Evolutionary conservation across 2,329 filamentous ascomycete genomes (phyloP), one percentile per base, ranked within the genome.

Genomic region (Beauveria australis): DNA sequence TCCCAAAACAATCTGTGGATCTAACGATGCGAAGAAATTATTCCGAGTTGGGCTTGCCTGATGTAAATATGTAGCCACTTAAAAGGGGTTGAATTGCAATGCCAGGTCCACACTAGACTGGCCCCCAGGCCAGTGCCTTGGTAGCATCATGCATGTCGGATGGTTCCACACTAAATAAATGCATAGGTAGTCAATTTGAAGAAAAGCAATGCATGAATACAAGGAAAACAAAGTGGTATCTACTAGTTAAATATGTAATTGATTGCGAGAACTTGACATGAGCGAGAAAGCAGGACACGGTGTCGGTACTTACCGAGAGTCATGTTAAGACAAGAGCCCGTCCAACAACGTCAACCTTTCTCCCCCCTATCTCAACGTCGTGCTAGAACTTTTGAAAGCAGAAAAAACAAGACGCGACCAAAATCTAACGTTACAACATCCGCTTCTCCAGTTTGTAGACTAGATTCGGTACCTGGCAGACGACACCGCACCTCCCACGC

Each of bases 21-120:
- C 44, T 47, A 8, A 12, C 40, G 19, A 53, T 53, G 1, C 8
- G 1, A 40, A 53, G n/a, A 9, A 19, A 24, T 12, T 37, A 33
- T 40, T 40, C 22, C 24, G 49, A 53, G 49, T 14, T 18, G 19
- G 19, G 28, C 12, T 9, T 18, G 22, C 33, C 33, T 51, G 10
- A 46, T 24, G 30, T 18, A 12, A 18, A 19, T 18, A 12, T 16
- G 12, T 43, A 56, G 30, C 56, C 56, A 59, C 56, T 59, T 18
- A 59, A 59, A 53, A 26, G 56, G 47, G 48, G 48, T 33, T 28
- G 26, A 59, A 59, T 59, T 33, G 56, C 26, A 52, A 59, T 59
- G 28, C 56, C 7, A 24, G 56, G 37, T 33, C 56, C 56, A 51
- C 56, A 44, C 28, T 4, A 5, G 43, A 18, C 33, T 18, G 4